Base-by-base conservation (phyloP, 306 rosid species). In the Hylodesmum podocarpum region DNA sequence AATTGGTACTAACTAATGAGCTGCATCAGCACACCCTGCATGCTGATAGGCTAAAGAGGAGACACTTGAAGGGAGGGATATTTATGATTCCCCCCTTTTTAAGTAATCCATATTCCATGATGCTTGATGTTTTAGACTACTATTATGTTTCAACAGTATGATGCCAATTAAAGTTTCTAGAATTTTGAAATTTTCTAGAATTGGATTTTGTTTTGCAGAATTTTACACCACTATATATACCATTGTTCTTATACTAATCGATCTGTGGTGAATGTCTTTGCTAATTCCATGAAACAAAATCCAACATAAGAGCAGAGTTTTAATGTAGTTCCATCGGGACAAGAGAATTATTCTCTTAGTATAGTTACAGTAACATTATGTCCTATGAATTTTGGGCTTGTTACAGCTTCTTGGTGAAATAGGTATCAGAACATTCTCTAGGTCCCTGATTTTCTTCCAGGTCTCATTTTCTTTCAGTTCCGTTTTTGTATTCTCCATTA, bases 1-100 rank as follows among this genome's bases (percentile, higher is more conserved):
- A 64, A 14, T 28, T 72, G 41, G 22, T 55, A 31, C 19, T 24
- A 70, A 40, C 24, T 25, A 64, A n/a, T n/a, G n/a, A n/a, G 31
- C 63, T 37, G 24, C 28, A 31, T 28, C 47, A 39, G 51, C n/a
- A 18, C 21, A 27, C 15, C n/a, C 46, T 47, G 16, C 43, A 27
- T 59, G 27, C 62, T 15, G 15, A 33, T 70, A 13, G 46, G 16
- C 31, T 21, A 15, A 31, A n/a, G 29, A 40, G 43, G 65, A n/a
- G 57, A 46, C 44, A 44, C 58, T 59, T 75, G 59, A 66, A 77
- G 47, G 41, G 47, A 27, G 22, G 28, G 3, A 57, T 67, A 55
- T 57, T 41, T 34, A 64, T 62, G 41, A 63, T 50, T 65, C 31
- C 40, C 53, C 25, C 13, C 22, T 24, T 8, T 19, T 36, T 19